These are phyloP conservation scores for Neofusicoccum kwambonambiense DNA, from an alignment of 2,329 filamentous ascomycete species.

Conservation along the genomic window DNA sequence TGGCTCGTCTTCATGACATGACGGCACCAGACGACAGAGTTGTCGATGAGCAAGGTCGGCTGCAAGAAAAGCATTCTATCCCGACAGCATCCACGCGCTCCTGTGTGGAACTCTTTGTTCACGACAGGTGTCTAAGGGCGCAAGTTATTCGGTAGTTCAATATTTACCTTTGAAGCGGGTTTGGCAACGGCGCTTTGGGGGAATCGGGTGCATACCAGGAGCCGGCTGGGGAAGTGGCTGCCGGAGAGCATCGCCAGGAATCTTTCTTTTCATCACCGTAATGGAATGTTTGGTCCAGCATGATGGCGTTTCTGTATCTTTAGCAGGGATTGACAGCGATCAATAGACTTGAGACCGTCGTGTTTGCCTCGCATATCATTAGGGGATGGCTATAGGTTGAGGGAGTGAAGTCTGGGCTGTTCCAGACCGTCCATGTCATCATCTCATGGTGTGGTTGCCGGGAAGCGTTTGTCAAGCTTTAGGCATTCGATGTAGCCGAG, in stretches of 20 bases:
- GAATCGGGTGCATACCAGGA: background rate
- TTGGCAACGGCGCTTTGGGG: slow-evolving; percentile 9
- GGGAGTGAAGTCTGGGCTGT: background rate
- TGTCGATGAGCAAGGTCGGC: background rate
- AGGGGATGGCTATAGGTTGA: too few relatives aligned
- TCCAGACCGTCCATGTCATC: too few relatives aligned
- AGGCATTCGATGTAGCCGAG: too few relatives aligned
- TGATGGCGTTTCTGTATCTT: slow-evolving; percentile 10
- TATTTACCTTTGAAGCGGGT: background rate
- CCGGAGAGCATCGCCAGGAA: slow-evolving; percentile 1
- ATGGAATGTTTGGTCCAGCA: slow-evolving; percentile 1
- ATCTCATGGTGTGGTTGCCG: too few relatives aligned
- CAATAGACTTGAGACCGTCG: slow-evolving; percentile 2
- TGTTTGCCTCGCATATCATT: background rate
- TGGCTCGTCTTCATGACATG: background rate
- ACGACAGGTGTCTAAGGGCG: background rate
- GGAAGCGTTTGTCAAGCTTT: too few relatives aligned
- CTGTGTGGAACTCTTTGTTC: background rate
- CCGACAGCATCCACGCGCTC: background rate
- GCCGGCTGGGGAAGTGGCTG: background rate
- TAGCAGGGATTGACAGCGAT: background rate
- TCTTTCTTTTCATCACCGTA: background rate
- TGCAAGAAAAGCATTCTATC: background rate
- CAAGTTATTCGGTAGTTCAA: background rate
- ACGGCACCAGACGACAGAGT: background rate